These are phyloP conservation scores for Chaetomiaceae sp. DNA, from an alignment of 2,329 filamentous ascomycete genomes.

Conservation along the genomic window DNA sequence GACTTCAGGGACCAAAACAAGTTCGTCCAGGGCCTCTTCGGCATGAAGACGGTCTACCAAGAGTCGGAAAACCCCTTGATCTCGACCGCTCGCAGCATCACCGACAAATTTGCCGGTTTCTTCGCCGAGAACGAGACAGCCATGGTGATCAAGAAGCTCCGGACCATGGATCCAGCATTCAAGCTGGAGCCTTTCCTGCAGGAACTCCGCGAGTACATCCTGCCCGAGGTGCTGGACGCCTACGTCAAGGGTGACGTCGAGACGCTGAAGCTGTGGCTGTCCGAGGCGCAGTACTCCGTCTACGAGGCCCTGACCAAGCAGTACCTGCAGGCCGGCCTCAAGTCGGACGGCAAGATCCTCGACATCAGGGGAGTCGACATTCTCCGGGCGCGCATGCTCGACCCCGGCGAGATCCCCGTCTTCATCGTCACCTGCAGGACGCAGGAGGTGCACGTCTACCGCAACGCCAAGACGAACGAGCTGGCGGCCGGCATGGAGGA, in stretches of 20 bases:
- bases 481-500: conserved; percentile 97
- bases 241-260: conserved; percentile 95
- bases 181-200: conserved; percentile 91
- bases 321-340: conserved; percentile 87
- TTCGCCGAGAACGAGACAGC: conserved; percentile 99
- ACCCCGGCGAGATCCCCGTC: conserved; percentile 84
- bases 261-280: conserved; percentile 90
- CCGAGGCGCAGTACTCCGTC: conserved; percentile 91
- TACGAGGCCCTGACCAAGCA: conserved; percentile 97
- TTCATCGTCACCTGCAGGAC: conserved; percentile 97
- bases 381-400: conserved; percentile 71
- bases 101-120: conserved; percentile 87
- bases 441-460: conserved; percentile 96
- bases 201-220: conserved; percentile 95
- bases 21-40: conserved; percentile 82
- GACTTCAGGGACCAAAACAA: conserved; percentile 89
- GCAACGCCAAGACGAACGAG: conserved; percentile 82
- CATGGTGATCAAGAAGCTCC: conserved; percentile 96
- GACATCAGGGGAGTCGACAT: conserved; percentile 95
- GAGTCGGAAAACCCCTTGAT: conserved; percentile 97
- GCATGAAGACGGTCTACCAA: conserved; percentile 80
- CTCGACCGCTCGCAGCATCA: conserved; percentile 87
- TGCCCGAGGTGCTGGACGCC: conserved; percentile 93
- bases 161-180: conserved; percentile 91
- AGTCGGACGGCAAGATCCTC: conserved; percentile 89